Conservation (phyloP, 306 rosid species). For the Datisca glomerata region DNA sequence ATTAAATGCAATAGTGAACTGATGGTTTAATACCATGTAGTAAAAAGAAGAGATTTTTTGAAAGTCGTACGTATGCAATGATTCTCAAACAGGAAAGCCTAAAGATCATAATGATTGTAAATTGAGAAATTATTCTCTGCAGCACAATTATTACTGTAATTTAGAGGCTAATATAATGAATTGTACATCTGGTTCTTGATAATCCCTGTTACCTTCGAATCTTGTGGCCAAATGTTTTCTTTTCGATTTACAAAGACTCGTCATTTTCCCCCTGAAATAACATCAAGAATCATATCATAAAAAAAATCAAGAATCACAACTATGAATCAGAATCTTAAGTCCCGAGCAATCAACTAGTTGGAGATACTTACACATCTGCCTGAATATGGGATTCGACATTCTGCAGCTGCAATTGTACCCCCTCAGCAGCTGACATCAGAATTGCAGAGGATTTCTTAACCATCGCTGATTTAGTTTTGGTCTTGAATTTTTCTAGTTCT, state of each 20-base stretch:
- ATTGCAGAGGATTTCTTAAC: conserved; percentile 61
- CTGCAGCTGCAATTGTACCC: conserved; percentile 60
- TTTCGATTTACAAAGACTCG: conserved; percentile 49
- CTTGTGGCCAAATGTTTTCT: conserved; percentile 56
- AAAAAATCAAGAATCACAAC: too few species aligned
- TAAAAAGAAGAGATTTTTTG: too few species aligned
- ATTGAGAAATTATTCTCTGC: too few species aligned
- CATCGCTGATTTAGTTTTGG: conserved; percentile 50
- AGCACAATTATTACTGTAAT: too few species aligned
- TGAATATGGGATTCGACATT: conserved; percentile 64
- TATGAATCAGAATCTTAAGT: conserved; percentile 2
- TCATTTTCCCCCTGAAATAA: conserved; percentile 60
- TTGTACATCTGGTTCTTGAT: conserved; percentile 9
- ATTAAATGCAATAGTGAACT: too few species aligned
- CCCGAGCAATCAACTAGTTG: conserved; percentile 18
- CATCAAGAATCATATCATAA: conserved; percentile 11
- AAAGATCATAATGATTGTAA: too few species aligned
- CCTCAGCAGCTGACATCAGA: conserved; percentile 53
- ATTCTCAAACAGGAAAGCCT: too few species aligned
- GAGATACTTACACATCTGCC: conserved; percentile 54
- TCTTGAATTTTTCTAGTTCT: conserved; percentile 57
- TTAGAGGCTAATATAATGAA: not conserved
- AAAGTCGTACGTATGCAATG: too few species aligned
- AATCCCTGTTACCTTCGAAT: conserved; percentile 51
- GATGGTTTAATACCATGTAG: too few species aligned